Evolutionary conservation across 169 alveolate species (phyloP), one percentile per base, ranked within the genome.

Genomic region (Plasmodium coatneyi): DNA sequence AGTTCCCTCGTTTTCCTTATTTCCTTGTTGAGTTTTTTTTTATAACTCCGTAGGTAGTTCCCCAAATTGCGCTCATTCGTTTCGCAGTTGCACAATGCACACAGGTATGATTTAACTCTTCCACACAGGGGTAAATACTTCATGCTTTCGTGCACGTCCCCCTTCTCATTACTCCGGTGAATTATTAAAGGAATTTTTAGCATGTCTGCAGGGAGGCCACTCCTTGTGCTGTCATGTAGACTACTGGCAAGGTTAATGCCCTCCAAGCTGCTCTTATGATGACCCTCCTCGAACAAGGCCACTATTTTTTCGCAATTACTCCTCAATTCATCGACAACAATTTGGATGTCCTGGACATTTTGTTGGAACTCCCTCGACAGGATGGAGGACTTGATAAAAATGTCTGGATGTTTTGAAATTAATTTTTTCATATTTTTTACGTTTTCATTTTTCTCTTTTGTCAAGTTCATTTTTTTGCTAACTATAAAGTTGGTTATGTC

Each of bases 341-440:
- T 19, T 87, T 79, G 49, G 46, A 60, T 87, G 49, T 78, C 80
- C 49, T 76, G 71, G 30, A 91, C 56, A 30, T 80, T 91, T 49
- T 80, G 81, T 39, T 91, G 56, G 71, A 91, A 52, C 34, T 91
- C 95, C 52, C 80, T 91, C 6, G 76, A 52, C n/a, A 91, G 10
- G 41, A 91, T 46, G 10, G 95, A 80, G 5, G 54, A 80, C 52
- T 91, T 91, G 22, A 91, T 82, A 91, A 91, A 91, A 41, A 81
- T 78, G 54, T 81, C 79, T 25, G 95, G 95, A 82, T 91, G 28
- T 28, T 71, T 49, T 71, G 76, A 81, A 80, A 91, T 91, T 36
- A 91, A 70, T 41, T 71, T 91, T 91, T 91, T 91, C 92, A 80
- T 91, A 80, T 81, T 81, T 70, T 91, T 91, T 25, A 91, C 82